Evolutionary conservation across 805 yeast genomes (phyloP), one percentile per base, ranked within the genome.

Genomic region (Candida golubevii): DNA sequence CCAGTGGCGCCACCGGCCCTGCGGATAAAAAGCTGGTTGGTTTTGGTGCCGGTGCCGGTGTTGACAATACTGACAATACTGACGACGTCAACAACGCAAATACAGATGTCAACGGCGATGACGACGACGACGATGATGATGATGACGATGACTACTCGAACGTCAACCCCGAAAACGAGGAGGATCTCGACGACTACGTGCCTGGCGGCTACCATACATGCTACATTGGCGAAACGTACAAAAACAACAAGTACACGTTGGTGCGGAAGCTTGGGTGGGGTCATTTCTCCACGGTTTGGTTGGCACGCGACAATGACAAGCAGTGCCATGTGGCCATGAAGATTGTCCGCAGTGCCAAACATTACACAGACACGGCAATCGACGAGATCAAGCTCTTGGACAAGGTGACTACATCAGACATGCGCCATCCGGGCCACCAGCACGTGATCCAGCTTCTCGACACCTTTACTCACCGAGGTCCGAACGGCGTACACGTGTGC

Each of bases 201-300:
- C 63, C 62, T 6, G 86, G 85, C 11, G 88, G 88, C 1, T 81
- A 81, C 60, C 85, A 81, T 56, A 83, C 85, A 2, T 81, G 81
- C 4, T 65, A 53, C 44, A 70, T 77, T 28, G 80, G 82, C 28
- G 86, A 82, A 51, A 57, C 62, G 12, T 78, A 79, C 54, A 78
- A 77, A 33, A 57, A 67, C 7, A 59, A 66, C 38, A 60, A 55
- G 33, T 52, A 58, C 41, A 55, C 63, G 3, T 63, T 80, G 26
- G 65, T 78, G 15, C 63, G 85, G 27, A 81, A 81, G 58, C 63
- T 82, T 8, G 88, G 88, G 3, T 80, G 85, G 85, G 87, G 88
- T 31, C 85, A 81, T 55, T 82, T 82, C 53, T 77, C 83, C 33
- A 80, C 86, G 1, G 87, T 82, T n/a, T 82, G 86, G 86, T 60